A percentile compares a stretch with the other conserved stretches of the same genome.
phyloP scores from a whole-genome alignment of 2,329 filamentous ascomycete species.

The Volutella citrinella region DNA sequence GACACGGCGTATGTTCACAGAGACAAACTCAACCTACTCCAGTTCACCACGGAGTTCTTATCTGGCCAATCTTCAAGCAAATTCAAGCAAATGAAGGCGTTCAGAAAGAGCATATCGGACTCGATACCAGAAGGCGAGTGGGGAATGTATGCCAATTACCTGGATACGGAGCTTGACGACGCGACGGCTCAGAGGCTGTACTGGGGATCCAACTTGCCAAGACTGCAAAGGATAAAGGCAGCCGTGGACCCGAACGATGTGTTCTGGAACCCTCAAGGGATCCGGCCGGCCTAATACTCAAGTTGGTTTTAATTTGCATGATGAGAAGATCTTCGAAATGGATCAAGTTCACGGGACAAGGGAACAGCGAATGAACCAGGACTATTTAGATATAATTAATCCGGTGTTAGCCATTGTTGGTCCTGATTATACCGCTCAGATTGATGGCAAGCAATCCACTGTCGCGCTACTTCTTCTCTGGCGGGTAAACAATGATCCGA shows the following conservation, averaged over 20 bases:
- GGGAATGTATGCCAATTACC: constrained; percentile 42
- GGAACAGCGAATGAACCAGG: too few relatives aligned
- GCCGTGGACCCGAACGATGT: constrained; percentile 34
- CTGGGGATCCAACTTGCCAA: constrained; percentile 33
- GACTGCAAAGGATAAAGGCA: constrained; percentile 33
- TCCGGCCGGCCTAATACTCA: constrained; percentile 12
- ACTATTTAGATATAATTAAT: too few relatives aligned
- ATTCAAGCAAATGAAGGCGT: constrained; percentile 27
- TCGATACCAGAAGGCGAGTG: constrained; percentile 26
- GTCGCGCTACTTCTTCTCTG: constrained; percentile 39
- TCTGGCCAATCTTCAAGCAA: too few relatives aligned
- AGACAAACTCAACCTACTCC: constrained; percentile 47
- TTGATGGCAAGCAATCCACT: too few relatives aligned
- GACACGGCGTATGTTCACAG: constrained; percentile 38
- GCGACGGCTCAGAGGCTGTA: constrained; percentile 32
- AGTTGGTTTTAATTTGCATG: too few relatives aligned
- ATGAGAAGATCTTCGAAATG: too few relatives aligned
- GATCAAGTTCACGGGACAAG: too few relatives aligned
- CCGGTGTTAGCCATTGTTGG: too few relatives aligned
- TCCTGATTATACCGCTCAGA: too few relatives aligned
- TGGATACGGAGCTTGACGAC: constrained; percentile 34
- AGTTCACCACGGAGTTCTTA: constrained; percentile 51
- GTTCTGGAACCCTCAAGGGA: constrained; percentile 39
- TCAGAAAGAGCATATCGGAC: constrained; percentile 31
- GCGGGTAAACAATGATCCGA: constrained; percentile 57